phyloP scores from a whole-genome alignment of 768 basidiomycete species.

The Lentinula raphanica region DNA sequence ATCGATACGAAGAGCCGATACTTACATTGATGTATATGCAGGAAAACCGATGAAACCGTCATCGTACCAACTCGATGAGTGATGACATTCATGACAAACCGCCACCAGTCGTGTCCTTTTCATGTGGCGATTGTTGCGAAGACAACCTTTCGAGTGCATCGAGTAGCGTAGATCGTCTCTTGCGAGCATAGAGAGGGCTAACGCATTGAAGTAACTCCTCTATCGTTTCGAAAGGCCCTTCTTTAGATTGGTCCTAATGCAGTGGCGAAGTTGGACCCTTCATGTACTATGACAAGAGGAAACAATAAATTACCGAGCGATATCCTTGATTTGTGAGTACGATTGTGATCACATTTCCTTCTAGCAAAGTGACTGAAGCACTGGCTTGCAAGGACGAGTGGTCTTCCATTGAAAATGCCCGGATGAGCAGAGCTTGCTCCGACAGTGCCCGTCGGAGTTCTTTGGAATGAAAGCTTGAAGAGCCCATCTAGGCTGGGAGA shows the following conservation, averaged over 20 bases:
- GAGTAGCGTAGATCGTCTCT: slow-evolving; percentile 33
- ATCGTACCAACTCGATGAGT: background rate
- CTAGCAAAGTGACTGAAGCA: slow-evolving; percentile 51
- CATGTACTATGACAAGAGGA: background rate
- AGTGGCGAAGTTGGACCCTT: background rate
- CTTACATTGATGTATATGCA: background rate
- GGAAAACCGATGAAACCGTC: background rate
- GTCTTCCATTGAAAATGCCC: slow-evolving; percentile 36
- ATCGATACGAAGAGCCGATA: background rate
- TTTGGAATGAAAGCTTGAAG: slow-evolving; percentile 16
- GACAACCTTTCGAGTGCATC: slow-evolving; percentile 35
- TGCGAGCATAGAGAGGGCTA: slow-evolving; percentile 50
- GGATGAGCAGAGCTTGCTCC: slow-evolving; percentile 57
- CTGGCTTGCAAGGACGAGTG: slow-evolving; percentile 41
- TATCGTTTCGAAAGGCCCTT: slow-evolving; percentile 47
- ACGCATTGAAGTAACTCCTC: slow-evolving; percentile 50
- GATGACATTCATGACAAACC: background rate
- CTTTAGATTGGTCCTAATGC: slow-evolving; percentile 8
- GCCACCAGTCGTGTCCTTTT: background rate
- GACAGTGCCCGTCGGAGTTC: slow-evolving; percentile 52
- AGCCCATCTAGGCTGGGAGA: background rate
- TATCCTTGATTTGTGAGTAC: slow-evolving; percentile 52
- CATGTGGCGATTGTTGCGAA: background rate
- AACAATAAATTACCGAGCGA: slow-evolving; percentile 33
- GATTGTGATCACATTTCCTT: slow-evolving; percentile 44